Evolutionary conservation across 83 land plant species (phyloP), one percentile per base, ranked within the genome.

Genomic region (Larix sibirica): DNA sequence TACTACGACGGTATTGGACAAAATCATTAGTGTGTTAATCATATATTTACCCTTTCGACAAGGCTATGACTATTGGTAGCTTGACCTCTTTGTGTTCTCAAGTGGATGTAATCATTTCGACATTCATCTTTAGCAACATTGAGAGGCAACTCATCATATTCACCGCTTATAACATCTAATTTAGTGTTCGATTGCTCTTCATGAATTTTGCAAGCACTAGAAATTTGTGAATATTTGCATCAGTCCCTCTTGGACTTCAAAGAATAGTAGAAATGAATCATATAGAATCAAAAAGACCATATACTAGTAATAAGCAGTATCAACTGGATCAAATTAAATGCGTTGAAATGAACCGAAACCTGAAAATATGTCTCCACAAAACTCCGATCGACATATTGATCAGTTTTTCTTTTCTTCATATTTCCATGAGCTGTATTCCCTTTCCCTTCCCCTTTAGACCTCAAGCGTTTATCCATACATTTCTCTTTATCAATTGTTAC

Each of bases 1-100:
- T 40, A 40, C 44, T 40, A 40, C 44, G 44, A 4, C 5, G 44
- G 0, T 40, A 40, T 5, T n/a, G 24, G 7, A 65, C 21, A 4
- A 24, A 24, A 65, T 3, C 21, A 33, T 18, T 18, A 21, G 21
- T 18, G 1, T 18, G 20, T 1, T 18, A 3, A 38, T 0, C 66
- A 50, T 18, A 63, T 26, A 13, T 69, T 86, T 84, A 95, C 98
- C 82, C 96, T 89, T 82, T 94, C 98, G 33, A 94, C 96, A 82
- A 94, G 92, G 83, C 96, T 94, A 73, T 95, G 97, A 47, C 98
- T 93, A 79, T 95, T 92, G 21, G 98, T 95, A 12, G 98, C 98
- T 74, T 95, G 96, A 6, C 98, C 98, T 60, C 98, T 85, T 74
- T 94, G 79, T 17, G 98, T 96, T 84, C 98, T 84, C 31, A 95